These are phyloP conservation scores for Candolleomyces eurysporus DNA, from an alignment of 768 basidiomycete genomes.

Conservation along the genomic window DNA sequence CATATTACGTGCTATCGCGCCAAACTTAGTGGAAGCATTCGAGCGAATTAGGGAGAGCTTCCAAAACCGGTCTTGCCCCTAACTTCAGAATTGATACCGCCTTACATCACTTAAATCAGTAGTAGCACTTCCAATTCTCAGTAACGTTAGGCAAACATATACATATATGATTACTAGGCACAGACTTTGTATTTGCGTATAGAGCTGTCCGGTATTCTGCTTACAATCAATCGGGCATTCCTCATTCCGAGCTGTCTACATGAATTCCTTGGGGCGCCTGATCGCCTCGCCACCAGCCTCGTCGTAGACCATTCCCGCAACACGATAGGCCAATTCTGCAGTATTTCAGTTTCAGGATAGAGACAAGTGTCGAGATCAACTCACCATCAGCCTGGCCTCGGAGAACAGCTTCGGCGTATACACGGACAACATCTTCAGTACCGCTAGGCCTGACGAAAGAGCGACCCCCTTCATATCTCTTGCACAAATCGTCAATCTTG, in stretches of 20 bases:
- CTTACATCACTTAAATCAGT: too few species aligned
- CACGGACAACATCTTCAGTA: conserved; percentile 96
- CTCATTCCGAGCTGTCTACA: conserved; percentile 32
- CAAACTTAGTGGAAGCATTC: conserved; percentile 10
- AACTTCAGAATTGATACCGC: not conserved
- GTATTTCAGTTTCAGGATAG: not conserved
- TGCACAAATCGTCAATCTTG: conserved; percentile 78
- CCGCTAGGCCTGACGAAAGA: conserved; percentile 96
- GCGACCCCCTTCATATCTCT: conserved; percentile 78
- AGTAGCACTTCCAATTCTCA: too few species aligned
- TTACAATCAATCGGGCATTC: too few species aligned
- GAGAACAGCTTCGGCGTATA: conserved; percentile 89
- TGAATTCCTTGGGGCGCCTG: conserved; percentile 76
- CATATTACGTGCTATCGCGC: conserved; percentile 37
- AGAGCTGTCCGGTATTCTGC: too few species aligned
- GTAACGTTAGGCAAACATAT: too few species aligned
- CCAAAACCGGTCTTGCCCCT: not conserved
- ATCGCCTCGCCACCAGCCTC: conserved; percentile 76
- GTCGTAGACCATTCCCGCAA: conserved; percentile 84
- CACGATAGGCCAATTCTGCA: conserved; percentile 79
- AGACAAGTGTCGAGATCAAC: too few species aligned
- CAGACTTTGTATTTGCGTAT: too few species aligned
- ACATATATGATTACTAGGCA: too few species aligned
- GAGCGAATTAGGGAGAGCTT: not conserved
- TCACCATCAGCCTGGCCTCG: conserved; percentile 56